phyloP scores from a whole-genome alignment of 345 rosid genomes.

The Jatropha curcas region DNA sequence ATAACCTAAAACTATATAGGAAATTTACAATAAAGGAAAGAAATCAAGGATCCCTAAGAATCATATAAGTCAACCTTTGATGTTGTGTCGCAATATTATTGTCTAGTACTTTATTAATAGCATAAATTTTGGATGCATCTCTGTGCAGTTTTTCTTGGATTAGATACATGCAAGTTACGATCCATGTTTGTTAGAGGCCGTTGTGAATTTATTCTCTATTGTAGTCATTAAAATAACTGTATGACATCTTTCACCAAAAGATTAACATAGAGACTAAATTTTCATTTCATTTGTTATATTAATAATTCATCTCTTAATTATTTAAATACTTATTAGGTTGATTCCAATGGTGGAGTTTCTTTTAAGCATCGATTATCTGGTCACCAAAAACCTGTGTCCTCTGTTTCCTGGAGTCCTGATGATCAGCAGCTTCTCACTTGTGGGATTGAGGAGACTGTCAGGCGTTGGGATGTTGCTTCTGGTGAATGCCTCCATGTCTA shows the following conservation, averaged over 20 bases:
- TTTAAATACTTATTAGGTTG: conserved; percentile 37
- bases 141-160: neutral
- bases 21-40: no score
- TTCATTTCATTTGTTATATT: neutral
- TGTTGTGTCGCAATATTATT: no score
- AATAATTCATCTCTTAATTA: neutral
- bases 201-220: neutral
- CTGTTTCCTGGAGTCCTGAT: conserved; percentile 68
- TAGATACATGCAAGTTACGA: neutral
- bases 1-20: no score
- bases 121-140: no score
- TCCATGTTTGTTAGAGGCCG: neutral
- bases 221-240: neutral
- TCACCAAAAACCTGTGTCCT: conserved; percentile 52
- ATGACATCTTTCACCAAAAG: neutral
- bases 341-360: conserved; percentile 39
- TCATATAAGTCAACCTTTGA: no score
- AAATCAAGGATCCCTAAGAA: no score
- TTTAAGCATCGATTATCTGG: conserved; percentile 53
- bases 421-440: conserved; percentile 66
- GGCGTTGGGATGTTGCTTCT: conserved; percentile 63
- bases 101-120: no score
- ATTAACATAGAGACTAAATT: neutral
- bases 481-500: conserved; percentile 57
- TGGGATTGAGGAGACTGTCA: conserved; percentile 61